Base-by-base conservation (phyloP, 1,284 basidiomycete species). In the Moesziomyces sp. region DNA sequence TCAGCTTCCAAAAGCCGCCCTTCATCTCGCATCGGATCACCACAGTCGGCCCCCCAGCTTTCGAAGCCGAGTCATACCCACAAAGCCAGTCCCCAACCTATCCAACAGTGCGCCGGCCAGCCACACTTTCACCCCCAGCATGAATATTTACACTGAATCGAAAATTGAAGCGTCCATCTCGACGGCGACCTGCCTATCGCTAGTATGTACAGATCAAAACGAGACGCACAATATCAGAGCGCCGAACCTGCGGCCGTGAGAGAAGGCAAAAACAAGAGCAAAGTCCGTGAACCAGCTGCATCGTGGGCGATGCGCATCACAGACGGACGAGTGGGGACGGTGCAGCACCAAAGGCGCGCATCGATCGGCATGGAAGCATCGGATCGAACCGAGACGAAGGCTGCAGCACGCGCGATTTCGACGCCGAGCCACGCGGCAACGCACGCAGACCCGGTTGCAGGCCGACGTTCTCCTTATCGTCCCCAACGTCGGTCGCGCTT, bases 61-160 rank as follows among this genome's bases (percentile, higher is more conserved):
- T 8, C 30, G 30, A 30, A 30, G 30, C 30, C 8, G 30, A 30
- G 30, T 30, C 30, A 30, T 30, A 38, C 13, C 24, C 24, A 7
- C 35, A 14, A 16, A 18, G 13, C 35, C 35, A 10, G 14, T 14
- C 28, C 50, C 13, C 61, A 38, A 60, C 58, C 65, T 52, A 58
- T 68, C 65, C 33, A 68, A 68, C 65, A 68, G 47, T 50, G 65
- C 64, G 19, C 43, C 9, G 5, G 11, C 19, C 16, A 45, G 24
- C 14, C 42, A 53, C 52, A 55, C 35, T 18, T 44, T 24, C 14
- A 13, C 14, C 14, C 30, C 16, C 45, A 24, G 19, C 26, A 21
- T n/a, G 46, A 60, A 61, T 67, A 67, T 61, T 57, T 60, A 67
- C 58, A 60, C 26, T 26, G 58, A 60, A 60, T 40, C 48, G 46